Evolutionary conservation across 495 filamentous ascomycete species (phyloP).

Genomic region (Hypoxylon lienhwacheense): DNA sequence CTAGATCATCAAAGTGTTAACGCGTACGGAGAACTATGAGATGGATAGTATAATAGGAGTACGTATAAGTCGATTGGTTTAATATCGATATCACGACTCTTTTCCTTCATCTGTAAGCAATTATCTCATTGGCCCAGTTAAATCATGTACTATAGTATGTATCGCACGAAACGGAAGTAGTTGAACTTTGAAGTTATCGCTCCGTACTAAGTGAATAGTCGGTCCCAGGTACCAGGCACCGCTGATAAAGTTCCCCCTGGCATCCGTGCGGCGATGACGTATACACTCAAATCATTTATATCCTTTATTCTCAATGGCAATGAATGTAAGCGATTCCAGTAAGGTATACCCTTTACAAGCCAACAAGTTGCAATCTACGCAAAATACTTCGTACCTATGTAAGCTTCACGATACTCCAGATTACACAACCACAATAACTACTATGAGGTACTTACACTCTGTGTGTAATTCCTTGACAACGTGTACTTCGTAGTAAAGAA

Average conservation of each 20-base stretch:
- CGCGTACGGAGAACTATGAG: too few relatives aligned
- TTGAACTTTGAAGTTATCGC: constrained; percentile 1
- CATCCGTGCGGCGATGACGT: constrained; percentile 27
- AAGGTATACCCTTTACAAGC: too few relatives aligned
- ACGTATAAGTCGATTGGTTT: constrained; percentile 1
- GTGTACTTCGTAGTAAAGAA: too few relatives aligned
- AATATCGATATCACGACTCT: constrained; percentile 9
- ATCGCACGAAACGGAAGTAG: constrained; percentile 3
- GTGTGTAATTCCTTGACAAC: too few relatives aligned
- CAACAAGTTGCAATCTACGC: too few relatives aligned
- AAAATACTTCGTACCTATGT: too few relatives aligned
- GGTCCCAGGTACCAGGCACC: constrained; percentile 1
- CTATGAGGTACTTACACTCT: too few relatives aligned
- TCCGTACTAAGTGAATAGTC: not conserved
- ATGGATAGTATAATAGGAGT: not conserved
- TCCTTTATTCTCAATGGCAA: not conserved
- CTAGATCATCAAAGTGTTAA: too few relatives aligned
- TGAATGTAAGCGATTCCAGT: not conserved
- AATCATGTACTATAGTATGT: constrained; percentile 14
- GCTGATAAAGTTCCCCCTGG: constrained; percentile 16
- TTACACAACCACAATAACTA: too few relatives aligned
- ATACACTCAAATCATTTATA: not conserved
- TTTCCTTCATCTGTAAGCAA: constrained; percentile 13
- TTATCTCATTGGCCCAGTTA: constrained; percentile 9
- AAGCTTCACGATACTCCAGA: too few relatives aligned